Percentiles rank a stretch among this genome's conserved stretches.
Conservation (phyloP, 1,139 yeast genomes). For the Geotrichum restrictum region DNA sequence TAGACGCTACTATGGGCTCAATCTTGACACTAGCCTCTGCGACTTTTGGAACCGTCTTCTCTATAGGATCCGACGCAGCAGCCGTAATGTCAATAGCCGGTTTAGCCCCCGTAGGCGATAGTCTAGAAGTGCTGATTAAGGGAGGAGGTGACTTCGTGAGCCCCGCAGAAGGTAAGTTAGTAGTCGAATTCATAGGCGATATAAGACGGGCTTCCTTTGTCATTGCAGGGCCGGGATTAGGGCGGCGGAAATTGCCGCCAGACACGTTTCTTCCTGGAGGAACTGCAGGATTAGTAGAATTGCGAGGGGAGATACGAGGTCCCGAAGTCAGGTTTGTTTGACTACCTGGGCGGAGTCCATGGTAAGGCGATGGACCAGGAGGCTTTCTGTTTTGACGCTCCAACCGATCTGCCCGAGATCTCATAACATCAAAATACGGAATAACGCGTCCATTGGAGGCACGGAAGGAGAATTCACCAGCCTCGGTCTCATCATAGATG, state of each 20-base stretch:
- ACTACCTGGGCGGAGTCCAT: slow-evolving; percentile 6
- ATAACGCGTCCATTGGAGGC: slow-evolving; percentile 48
- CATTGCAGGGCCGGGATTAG: slow-evolving; percentile 1
- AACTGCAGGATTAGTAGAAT: not conserved
- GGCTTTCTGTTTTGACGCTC: slow-evolving; percentile 25
- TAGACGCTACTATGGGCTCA: not conserved
- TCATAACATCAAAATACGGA: slow-evolving; percentile 64
- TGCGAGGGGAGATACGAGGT: slow-evolving; percentile 7
- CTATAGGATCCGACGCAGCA: too few species aligned
- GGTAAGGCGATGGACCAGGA: slow-evolving; percentile 3
- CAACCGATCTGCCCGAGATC: slow-evolving; percentile 41
- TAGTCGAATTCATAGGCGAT: slow-evolving; percentile 20
- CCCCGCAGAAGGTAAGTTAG: slow-evolving; percentile 15
- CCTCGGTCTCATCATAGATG: slow-evolving; percentile 62
- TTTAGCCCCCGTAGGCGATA: not conserved
- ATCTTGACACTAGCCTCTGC: not conserved
- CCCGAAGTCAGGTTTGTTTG: slow-evolving; percentile 10
- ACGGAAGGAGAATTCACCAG: slow-evolving; percentile 56
- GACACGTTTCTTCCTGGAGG: slow-evolving; percentile 21
- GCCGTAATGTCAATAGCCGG: not conserved
- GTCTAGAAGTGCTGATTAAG: not conserved
- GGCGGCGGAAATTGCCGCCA: slow-evolving; percentile 14
- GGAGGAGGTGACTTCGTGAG: slow-evolving; percentile 10
- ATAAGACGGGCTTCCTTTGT: slow-evolving; percentile 18
- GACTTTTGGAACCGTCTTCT: too few species aligned